phyloP scores from a whole-genome alignment of 1,139 yeast species.

The Pichia sorboxylosa region DNA sequence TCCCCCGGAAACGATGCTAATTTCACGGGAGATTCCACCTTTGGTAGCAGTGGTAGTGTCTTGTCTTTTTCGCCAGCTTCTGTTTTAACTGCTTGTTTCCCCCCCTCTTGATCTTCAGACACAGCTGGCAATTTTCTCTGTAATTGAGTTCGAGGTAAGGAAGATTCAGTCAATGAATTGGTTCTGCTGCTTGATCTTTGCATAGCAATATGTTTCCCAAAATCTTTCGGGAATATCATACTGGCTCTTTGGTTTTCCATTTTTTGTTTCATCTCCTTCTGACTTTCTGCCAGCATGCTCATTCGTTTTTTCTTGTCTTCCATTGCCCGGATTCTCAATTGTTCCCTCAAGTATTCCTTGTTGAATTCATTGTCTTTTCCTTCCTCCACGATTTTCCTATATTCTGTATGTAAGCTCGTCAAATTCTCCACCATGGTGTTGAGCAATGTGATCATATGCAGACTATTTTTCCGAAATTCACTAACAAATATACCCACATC shows the following conservation, averaged over 20 bases:
- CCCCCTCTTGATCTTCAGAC: too few species aligned
- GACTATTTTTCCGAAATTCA: slow-evolving; percentile 27
- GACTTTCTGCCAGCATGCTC: slow-evolving; percentile 2
- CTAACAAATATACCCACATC: slow-evolving; percentile 19
- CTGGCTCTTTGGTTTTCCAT: slow-evolving; percentile 4
- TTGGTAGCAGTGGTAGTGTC: too few species aligned
- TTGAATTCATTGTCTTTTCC: slow-evolving; percentile 18
- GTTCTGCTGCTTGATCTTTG: too few species aligned
- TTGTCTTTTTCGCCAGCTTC: too few species aligned
- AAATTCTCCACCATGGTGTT: slow-evolving; percentile 16
- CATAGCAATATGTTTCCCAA: too few species aligned
- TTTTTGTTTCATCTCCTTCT: slow-evolving; percentile 4
- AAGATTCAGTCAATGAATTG: slow-evolving; percentile 13
- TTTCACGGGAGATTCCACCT: too few species aligned
- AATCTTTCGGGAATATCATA: slow-evolving; percentile 2
- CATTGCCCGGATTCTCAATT: slow-evolving; percentile 16
- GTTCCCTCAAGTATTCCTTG: slow-evolving; percentile 18
- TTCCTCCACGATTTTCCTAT: slow-evolving; percentile 20
- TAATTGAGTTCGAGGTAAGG: too few species aligned
- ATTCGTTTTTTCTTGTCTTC: slow-evolving; percentile 14
- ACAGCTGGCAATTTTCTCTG: too few species aligned
- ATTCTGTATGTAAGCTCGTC: slow-evolving; percentile 18
- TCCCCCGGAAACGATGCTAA: too few species aligned
- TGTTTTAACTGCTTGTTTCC: too few species aligned
- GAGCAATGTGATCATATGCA: slow-evolving; percentile 18